Base-by-base conservation (phyloP, 768 basidiomycete species). In the Tricholoma bakamatsutake region DNA sequence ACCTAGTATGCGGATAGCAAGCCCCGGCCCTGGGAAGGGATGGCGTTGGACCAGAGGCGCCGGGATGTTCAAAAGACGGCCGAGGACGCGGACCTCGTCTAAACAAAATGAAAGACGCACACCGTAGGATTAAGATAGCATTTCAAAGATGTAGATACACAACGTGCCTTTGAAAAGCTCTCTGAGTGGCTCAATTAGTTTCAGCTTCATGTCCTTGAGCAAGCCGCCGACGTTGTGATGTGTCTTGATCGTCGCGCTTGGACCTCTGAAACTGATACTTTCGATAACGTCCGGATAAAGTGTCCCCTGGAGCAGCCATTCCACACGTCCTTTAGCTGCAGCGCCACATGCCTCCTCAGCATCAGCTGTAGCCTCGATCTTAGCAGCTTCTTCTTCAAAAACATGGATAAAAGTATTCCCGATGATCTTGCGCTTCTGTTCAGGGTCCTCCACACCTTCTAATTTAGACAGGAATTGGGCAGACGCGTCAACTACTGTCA, bases 271-370 rank as follows among this genome's bases (percentile, higher is more conserved):
- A 73, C 90, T 93, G 74, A 99, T 97, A 67, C 90, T 93, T 77
- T 99, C 97, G 67, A 98, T 99, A 56, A 99, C 97, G 67, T 99
- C 97, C 2, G 97, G 97, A 71, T 98, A 99, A 12, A 99, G 80
- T 0, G 97, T 99, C 4, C 97, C 97, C 72, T 99, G 97, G 10
- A 99, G 74, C 47, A 99, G 71, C 94, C 95, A 99, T 68, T 98
- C 97, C 33, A 98, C 93, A 64, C 85, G 84, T 2, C 97, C 95
- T 71, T 94, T 96, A 8, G 80, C 78, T 52, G 81, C 84, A 0
- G 78, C 85, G 2, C 84, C 87, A 21, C 73, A 65, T 57, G 77
- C 75, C 62, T 85, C 90, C 59, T 93, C 90, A 62, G 81, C 82
- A 65, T 88, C 88, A 2, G 90, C 92, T 6, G 72, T 79, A 3